These are phyloP conservation scores for Calonectria pteridis DNA, from an alignment of 2,329 filamentous ascomycete genomes.

Conservation along the genomic window DNA sequence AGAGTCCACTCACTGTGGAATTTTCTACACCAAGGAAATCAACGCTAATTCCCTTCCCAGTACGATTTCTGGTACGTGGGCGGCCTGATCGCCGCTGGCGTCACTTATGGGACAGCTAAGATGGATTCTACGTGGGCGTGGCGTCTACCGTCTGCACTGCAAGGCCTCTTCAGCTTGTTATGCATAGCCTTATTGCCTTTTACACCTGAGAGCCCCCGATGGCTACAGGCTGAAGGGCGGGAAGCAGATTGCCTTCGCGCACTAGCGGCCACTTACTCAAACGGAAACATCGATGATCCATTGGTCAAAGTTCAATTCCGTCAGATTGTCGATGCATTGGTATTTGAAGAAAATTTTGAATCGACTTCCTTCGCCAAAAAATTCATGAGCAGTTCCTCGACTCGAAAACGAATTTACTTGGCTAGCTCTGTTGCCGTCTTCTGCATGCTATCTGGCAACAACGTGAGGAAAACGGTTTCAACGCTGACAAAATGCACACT, in stretches of 20 bases:
- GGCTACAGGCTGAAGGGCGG: slow-evolving; percentile 57
- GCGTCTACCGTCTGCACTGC: slow-evolving; percentile 51
- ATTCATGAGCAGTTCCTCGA: slow-evolving; percentile 60
- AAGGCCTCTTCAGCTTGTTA: slow-evolving; percentile 46
- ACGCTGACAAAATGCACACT: neutral
- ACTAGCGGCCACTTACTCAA: slow-evolving; percentile 58
- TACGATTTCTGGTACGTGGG: slow-evolving; percentile 46
- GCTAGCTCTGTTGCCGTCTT: slow-evolving; percentile 62
- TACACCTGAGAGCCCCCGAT: slow-evolving; percentile 60
- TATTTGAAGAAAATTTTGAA: slow-evolving; percentile 58
- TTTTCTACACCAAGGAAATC: neutral
- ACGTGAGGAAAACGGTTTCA: neutral
- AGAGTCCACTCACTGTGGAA: neutral
- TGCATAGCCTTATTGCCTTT: slow-evolving; percentile 46
- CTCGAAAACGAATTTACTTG: slow-evolving; percentile 61
- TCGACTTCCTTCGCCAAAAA: slow-evolving; percentile 51
- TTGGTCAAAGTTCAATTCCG: slow-evolving; percentile 28
- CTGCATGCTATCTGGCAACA: slow-evolving; percentile 54
- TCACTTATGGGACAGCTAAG: slow-evolving; percentile 53
- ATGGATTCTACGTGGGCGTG: slow-evolving; percentile 52
- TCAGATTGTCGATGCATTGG: slow-evolving; percentile 57
- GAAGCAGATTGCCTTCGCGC: slow-evolving; percentile 55
- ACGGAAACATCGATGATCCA: slow-evolving; percentile 55
- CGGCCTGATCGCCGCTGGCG: slow-evolving; percentile 60
- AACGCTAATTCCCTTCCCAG: neutral